Evolutionary conservation across 75 land plant genomes (phyloP), one percentile per base, ranked within the genome.

Genomic region (Sequoia sempervirens): DNA sequence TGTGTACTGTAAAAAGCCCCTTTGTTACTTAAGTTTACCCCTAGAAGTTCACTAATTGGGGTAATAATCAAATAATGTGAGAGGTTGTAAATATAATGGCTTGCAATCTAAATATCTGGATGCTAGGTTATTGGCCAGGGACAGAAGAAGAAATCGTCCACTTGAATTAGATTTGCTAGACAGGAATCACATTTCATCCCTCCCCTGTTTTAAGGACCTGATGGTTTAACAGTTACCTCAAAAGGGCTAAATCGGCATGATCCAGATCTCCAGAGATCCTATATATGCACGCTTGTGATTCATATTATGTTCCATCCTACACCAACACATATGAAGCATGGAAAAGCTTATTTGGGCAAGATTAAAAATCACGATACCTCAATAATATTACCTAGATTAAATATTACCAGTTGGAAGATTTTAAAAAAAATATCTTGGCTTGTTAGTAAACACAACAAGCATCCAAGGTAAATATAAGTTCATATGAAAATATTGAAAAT

Each of bases 151-250:
- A 78, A 40, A 78, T n/a, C 14, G 80, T 78, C 80, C 80, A 78
- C 80, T 41, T 78, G 47, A 38, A 78, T 78, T 78, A 78, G 45
- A 78, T 78, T 38, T 78, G 47, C 41, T 78, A 78, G 80, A 41
- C 30, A 78, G 80, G 80, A 45, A 78, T 78, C 50, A 43, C 50
- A 78, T 37, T 52, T 45, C 66, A 73, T 32, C 40, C 74, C 81
- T n/a, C 72, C 34, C 47, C 45, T 73, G 52, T 50, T 15, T 20
- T 69, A 68, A 79, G 68, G 68, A 87, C 58, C 82, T 82, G 69
- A 79, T 89, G 68, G 73, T 40, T 84, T 81, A 87, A 54, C 85
- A 78, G 88, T 89, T 91, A 89, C 92, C 92, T 89, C 88, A 86
- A 81, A 85, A 23, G 56, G 46, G 47, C 82, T 85, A 89, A 86